Evolutionary conservation across 2,329 filamentous ascomycete genomes (phyloP).

Genomic region (Neofusicoccum ribis): DNA sequence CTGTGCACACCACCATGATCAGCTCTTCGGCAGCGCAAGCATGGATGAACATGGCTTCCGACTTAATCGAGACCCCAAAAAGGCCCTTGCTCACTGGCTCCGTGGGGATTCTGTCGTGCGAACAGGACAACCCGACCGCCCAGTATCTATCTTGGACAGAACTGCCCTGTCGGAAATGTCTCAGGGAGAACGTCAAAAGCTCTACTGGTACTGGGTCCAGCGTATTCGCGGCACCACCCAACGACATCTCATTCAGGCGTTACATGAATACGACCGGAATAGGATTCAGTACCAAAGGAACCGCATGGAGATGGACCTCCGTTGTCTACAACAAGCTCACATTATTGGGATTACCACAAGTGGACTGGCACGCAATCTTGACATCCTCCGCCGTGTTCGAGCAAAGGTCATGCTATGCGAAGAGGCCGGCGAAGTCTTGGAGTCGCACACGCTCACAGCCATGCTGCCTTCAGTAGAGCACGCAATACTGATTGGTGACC

Average conservation of each 20-base stretch:
- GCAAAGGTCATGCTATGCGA: constrained; percentile 65
- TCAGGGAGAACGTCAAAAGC: constrained; percentile 12
- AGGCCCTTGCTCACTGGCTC: not conserved
- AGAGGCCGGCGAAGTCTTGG: constrained; percentile 68
- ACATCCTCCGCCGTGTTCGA: constrained; percentile 50
- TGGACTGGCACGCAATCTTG: constrained; percentile 57
- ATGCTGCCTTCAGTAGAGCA: constrained; percentile 63
- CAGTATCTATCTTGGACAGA: not conserved
- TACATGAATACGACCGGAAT: not conserved
- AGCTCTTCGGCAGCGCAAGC: not conserved
- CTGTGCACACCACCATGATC: not conserved
- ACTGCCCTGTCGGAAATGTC: constrained; percentile 9
- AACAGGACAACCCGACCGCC: not conserved
- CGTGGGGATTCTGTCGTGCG: not conserved
- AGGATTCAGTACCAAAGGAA: not conserved
- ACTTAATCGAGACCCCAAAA: not conserved
- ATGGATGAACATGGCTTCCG: not conserved
- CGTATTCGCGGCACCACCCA: not conserved
- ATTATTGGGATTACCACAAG: constrained; percentile 63
- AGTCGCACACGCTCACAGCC: constrained; percentile 62
- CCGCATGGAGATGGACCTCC: constrained; percentile 7
- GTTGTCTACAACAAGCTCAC: constrained; percentile 41
- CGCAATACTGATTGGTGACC: constrained; percentile 64
- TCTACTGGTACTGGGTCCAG: constrained; percentile 21
- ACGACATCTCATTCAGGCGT: not conserved